These are phyloP conservation scores for Pyrenochaeta sp. DNA, from an alignment of 2,329 filamentous ascomycete species.

Conservation along the genomic window DNA sequence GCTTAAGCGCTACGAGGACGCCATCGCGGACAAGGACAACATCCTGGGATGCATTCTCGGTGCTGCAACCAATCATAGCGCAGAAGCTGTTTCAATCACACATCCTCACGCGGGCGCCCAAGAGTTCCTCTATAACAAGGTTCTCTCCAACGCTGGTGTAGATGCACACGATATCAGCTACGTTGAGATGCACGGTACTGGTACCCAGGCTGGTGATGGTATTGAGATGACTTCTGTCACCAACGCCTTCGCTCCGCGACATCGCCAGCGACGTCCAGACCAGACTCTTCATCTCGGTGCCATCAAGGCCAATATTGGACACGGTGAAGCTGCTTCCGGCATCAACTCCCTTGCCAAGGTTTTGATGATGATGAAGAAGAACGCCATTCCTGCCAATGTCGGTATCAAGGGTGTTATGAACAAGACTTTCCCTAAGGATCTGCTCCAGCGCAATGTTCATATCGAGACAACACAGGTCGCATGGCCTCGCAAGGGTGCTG, in stretches of 20 bases:
- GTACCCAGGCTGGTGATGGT: slow-evolving; percentile 84
- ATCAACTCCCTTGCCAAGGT: slow-evolving; percentile 64
- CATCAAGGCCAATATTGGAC: slow-evolving; percentile 65
- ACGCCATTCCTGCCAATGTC: slow-evolving; percentile 63
- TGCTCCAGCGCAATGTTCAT: slow-evolving; percentile 61
- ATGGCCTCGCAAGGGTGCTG: slow-evolving; percentile 57
- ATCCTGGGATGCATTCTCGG: slow-evolving; percentile 78
- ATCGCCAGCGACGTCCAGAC: slow-evolving; percentile 59
- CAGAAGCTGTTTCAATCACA: slow-evolving; percentile 82
- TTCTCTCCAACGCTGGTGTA: slow-evolving; percentile 76
- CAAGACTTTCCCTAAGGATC: slow-evolving; percentile 63
- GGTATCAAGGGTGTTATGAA: slow-evolving; percentile 65
- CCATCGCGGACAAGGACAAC: slow-evolving; percentile 75
- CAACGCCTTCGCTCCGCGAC: slow-evolving; percentile 66
- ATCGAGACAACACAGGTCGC: slow-evolving; percentile 58
- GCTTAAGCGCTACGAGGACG: slow-evolving; percentile 82
- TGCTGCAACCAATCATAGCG: slow-evolving; percentile 81
- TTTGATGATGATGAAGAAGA: slow-evolving; percentile 63
- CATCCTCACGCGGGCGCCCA: slow-evolving; percentile 82
- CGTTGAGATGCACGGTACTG: slow-evolving; percentile 90
- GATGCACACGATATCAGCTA: slow-evolving; percentile 81
- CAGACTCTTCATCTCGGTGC: slow-evolving; percentile 62
- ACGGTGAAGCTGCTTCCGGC: slow-evolving; percentile 63
- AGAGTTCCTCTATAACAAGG: slow-evolving; percentile 72
- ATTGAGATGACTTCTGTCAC: slow-evolving; percentile 83